Conservation (phyloP, 2,329 filamentous ascomycete genomes). For the Cordyceps tenuipes region DNA sequence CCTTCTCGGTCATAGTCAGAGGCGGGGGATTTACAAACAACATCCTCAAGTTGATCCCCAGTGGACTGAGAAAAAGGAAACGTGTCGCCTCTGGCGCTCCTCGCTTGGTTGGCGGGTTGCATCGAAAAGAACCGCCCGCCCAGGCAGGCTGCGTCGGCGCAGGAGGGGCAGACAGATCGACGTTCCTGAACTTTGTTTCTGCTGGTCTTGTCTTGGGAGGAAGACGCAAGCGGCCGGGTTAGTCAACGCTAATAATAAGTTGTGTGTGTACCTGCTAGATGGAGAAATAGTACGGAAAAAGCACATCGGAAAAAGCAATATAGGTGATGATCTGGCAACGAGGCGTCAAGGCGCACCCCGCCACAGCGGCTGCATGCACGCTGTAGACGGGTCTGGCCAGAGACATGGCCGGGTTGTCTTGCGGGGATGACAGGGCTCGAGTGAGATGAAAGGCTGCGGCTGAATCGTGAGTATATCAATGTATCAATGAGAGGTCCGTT, state of each 20-base stretch:
- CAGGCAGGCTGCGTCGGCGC: not conserved
- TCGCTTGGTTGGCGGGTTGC: not conserved
- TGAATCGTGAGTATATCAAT: not conserved
- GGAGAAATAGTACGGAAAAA: not conserved
- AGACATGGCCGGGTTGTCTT: slow-evolving; percentile 1
- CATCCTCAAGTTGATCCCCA: not conserved
- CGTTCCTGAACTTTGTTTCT: slow-evolving; percentile 1
- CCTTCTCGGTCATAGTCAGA: not conserved
- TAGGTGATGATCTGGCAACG: not conserved
- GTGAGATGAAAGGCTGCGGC: not conserved
- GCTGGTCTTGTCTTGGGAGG: not conserved
- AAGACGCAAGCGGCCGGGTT: not conserved
- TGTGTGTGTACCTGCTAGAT: not conserved
- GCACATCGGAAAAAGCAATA: not conserved
- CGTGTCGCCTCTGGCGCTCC: not conserved
- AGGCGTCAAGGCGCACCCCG: not conserved
- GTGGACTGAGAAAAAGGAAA: not conserved
- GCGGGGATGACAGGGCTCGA: not conserved
- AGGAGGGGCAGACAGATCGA: slow-evolving; percentile 3
- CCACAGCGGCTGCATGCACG: slow-evolving; percentile 3
- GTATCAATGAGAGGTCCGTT: not conserved
- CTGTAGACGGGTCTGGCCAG: not conserved
- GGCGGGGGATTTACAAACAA: too few relatives aligned
- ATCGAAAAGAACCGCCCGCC: not conserved
- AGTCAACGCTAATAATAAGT: not conserved